These are phyloP conservation scores for Carallia brachiata DNA, from an alignment of 345 rosid genomes.

Conservation along the genomic window DNA sequence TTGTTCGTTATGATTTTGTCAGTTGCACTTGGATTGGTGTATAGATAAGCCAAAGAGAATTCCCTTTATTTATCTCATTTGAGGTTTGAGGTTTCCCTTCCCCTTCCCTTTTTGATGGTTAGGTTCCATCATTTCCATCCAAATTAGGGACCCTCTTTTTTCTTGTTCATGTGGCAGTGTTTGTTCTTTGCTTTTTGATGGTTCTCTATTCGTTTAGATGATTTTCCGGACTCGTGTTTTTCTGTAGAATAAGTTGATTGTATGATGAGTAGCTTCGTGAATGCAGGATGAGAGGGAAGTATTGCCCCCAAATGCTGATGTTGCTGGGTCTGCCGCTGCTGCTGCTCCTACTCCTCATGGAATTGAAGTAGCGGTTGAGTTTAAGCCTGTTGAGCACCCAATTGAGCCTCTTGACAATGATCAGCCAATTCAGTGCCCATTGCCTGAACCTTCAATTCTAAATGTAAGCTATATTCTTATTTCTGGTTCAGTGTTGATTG, in stretches of 20 bases:
- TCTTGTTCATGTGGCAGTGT: too few relatives aligned
- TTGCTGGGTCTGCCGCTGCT: constrained; percentile 30
- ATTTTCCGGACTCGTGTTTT: not conserved
- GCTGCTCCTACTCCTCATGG: constrained; percentile 67
- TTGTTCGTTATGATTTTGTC: not conserved
- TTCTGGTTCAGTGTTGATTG: not conserved
- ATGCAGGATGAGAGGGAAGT: constrained; percentile 68
- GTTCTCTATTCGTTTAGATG: not conserved
- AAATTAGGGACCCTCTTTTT: too few relatives aligned
- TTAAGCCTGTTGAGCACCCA: constrained; percentile 94
- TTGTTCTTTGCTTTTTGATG: not conserved
- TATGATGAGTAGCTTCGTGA: constrained; percentile 10
- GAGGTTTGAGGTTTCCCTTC: not conserved
- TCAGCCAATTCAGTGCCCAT: constrained; percentile 79
- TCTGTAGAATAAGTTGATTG: not conserved
- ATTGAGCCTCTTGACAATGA: constrained; percentile 78
- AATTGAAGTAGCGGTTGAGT: constrained; percentile 76
- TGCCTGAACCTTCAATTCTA: constrained; percentile 89
- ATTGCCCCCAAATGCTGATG: constrained; percentile 54
- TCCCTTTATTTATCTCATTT: not conserved
- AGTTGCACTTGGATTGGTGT: too few relatives aligned
- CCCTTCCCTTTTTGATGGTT: not conserved
- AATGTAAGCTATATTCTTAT: constrained; percentile 48
- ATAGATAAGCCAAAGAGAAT: not conserved
- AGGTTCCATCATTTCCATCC: too few relatives aligned